Conservation (phyloP, 2,329 filamentous ascomycete genomes). For the Saccharata proteae region DNA sequence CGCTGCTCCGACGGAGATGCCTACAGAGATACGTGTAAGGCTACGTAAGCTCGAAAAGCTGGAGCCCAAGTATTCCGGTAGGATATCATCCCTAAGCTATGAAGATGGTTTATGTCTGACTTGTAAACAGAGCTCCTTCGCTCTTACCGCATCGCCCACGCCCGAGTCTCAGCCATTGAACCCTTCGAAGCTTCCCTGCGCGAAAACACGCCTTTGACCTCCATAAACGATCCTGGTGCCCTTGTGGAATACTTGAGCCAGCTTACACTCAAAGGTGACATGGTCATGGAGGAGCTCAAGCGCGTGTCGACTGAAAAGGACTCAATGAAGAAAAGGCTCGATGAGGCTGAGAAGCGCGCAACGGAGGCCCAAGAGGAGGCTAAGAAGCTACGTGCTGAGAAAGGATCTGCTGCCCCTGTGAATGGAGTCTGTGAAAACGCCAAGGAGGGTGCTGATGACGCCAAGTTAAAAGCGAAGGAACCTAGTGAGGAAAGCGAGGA, state of each 20-base stretch:
- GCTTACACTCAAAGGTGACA: slow-evolving; percentile 71
- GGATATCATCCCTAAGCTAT: background rate
- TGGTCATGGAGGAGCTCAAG: slow-evolving; percentile 90
- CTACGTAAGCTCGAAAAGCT: slow-evolving; percentile 82
- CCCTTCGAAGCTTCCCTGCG: slow-evolving; percentile 84
- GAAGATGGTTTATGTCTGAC: slow-evolving; percentile 3
- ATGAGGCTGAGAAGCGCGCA: slow-evolving; percentile 54
- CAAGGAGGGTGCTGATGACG: slow-evolving; percentile 5
- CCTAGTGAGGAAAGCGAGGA: slow-evolving; percentile 45
- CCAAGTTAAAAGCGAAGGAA: slow-evolving; percentile 16
- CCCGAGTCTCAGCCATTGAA: slow-evolving; percentile 75
- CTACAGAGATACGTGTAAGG: slow-evolving; percentile 62
- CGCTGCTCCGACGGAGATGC: slow-evolving; percentile 42
- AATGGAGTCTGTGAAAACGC: slow-evolving; percentile 6
- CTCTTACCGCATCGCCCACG: slow-evolving; percentile 85
- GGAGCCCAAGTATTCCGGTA: slow-evolving; percentile 77
- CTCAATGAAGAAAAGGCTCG: slow-evolving; percentile 61
- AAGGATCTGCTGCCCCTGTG: slow-evolving; percentile 12
- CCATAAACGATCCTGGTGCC: slow-evolving; percentile 72
- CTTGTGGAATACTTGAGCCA: slow-evolving; percentile 86
- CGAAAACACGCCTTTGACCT: slow-evolving; percentile 83
- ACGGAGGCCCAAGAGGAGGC: slow-evolving; percentile 54
- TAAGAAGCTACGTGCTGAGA: slow-evolving; percentile 32
- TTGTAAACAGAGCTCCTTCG: slow-evolving; percentile 63
- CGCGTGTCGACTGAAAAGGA: slow-evolving; percentile 73